Evolutionary conservation across 1,284 basidiomycete genomes (phyloP), one percentile per base, ranked within the genome.

Genomic region (Ustilago crameri): DNA sequence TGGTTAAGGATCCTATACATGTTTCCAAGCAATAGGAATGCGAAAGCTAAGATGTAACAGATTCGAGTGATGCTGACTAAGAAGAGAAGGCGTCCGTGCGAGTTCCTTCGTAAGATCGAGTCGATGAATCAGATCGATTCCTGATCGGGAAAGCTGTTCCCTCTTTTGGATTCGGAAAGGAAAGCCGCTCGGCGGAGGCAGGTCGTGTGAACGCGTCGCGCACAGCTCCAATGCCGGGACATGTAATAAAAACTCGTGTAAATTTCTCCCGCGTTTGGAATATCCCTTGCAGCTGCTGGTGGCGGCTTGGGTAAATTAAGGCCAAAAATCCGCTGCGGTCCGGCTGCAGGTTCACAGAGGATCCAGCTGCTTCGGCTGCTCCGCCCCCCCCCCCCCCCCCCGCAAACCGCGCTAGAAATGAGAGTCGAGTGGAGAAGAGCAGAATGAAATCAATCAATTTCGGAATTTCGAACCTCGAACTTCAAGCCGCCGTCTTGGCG

Each of bases 321-420:
- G n/a, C n/a, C n/a, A 23, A 42, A 23, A 12, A 9, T 12, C 41
- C 22, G 22, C 20, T 1, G 41, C 41, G 22, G 41, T 23, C 9
- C 20, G 22, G 41, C 48, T 51, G 64, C 53, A 67, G 47, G 55
- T 53, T 52, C 30, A 61, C 3, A 9, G 17, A 66, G 14, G 34
- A 56, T 66, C 64, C 59, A 35, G 24, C 30, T 48, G 51, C 41
- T 2, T 23, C 18, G 41, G 15, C n/a, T n/a, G n/a, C n/a, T n/a
- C n/a, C n/a, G n/a, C n/a, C n/a, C n/a, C n/a, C n/a, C n/a, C n/a
- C n/a, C n/a, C n/a, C n/a, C n/a, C n/a, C n/a, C 3, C 37, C 34
- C 18, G 12, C 30, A 3, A 32, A 62, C 47, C 43, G 62, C 47
- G 55, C 62, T 17, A 58, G 50, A 46, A 34, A 46, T 54, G 55